Evolutionary conservation across 2,329 filamentous ascomycete species (phyloP).

Genomic region (Botrytis porri): DNA sequence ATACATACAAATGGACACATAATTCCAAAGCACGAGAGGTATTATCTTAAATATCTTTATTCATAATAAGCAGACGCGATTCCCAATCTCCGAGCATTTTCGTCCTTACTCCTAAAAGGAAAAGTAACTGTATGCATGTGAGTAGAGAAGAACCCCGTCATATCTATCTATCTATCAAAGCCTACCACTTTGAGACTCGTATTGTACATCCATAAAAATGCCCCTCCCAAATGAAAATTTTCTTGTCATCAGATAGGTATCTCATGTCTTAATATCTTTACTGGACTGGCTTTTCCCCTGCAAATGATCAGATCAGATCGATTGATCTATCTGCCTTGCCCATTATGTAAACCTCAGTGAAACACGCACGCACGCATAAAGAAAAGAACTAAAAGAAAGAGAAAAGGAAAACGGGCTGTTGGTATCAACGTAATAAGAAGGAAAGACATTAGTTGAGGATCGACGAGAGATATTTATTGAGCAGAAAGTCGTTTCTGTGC

Average conservation of each 20-base stretch:
- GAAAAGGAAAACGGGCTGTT: neutral
- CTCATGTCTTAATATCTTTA: slow-evolving; percentile 10
- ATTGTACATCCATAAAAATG: slow-evolving; percentile 3
- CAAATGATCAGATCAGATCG: slow-evolving; percentile 10
- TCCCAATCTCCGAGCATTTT: neutral
- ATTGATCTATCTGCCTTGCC: neutral
- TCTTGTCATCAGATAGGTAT: neutral
- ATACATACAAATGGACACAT: neutral
- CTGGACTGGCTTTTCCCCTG: neutral
- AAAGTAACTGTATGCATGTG: neutral
- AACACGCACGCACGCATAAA: neutral
- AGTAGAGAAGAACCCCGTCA: neutral
- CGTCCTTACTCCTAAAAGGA: slow-evolving; percentile 3
- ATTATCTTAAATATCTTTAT: neutral
- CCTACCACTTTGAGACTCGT: neutral
- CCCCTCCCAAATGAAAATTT: neutral
- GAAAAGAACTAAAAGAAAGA: neutral
- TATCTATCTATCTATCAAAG: slow-evolving; percentile 2
- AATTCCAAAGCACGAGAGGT: neutral
- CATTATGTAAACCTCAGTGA: neutral
- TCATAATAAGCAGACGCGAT: neutral
- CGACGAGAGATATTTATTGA: neutral
- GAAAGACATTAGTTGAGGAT: neutral
- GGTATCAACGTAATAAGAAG: slow-evolving; percentile 16
- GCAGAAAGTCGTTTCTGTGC: slow-evolving; percentile 13